A percentile compares a stretch with the other conserved stretches of the same genome.
phyloP scores from a whole-genome alignment of 495 filamentous ascomycete genomes.

The Entonaema liquescens region DNA sequence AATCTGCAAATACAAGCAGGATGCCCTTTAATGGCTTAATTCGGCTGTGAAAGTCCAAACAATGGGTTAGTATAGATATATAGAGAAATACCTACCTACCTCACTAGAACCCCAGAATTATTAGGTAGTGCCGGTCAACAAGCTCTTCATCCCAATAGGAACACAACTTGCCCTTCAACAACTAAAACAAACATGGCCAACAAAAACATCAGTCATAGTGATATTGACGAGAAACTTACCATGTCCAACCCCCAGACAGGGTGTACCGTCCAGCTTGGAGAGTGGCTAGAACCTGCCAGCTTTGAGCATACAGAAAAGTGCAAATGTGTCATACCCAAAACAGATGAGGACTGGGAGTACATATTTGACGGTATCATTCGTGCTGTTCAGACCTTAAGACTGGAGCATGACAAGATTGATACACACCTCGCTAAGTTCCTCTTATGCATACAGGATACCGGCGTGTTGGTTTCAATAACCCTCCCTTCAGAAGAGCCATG shows the following conservation, averaged over 20 bases:
- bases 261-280: constrained; percentile 16
- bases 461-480: not conserved
- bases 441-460: constrained; percentile 13
- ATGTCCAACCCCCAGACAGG: constrained; percentile 27
- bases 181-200: not conserved
- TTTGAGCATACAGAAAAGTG: constrained; percentile 18
- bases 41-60: not conserved
- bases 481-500: not conserved
- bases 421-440: constrained; percentile 24
- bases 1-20: not conserved
- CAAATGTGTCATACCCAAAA: constrained; percentile 22
- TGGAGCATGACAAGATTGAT: constrained; percentile 28
- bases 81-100: no score
- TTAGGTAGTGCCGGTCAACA: not conserved
- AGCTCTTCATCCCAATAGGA: not conserved
- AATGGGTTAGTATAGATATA: not conserved
- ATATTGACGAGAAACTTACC: not conserved
- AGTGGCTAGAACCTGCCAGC: not conserved
- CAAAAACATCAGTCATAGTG: no score
- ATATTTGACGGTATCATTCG: not conserved
- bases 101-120: not conserved
- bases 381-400: constrained; percentile 10
- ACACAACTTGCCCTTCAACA: not conserved
- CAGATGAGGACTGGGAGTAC: not conserved
- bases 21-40: not conserved